Evolutionary conservation across 1,284 basidiomycete genomes (phyloP), one percentile per base, ranked within the genome.

Genomic region (Cryptococcus hybrid): DNA sequence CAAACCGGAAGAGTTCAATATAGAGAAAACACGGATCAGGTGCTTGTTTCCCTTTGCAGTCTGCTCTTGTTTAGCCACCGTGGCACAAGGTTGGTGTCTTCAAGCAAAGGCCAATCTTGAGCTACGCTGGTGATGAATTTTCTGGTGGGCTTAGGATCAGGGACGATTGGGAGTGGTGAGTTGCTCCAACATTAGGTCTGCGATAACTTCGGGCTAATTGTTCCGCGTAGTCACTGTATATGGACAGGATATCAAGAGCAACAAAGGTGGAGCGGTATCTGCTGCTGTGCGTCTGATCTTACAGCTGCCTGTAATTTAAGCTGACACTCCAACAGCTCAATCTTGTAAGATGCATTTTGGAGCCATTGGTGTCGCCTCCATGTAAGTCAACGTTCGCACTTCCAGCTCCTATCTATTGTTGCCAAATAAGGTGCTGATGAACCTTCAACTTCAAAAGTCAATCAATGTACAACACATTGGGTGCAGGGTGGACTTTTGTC

Each of bases 401-500:
- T n/a, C n/a, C n/a, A 11, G 9, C n/a, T 42, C 40, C 9, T 11
- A 42, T 42, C 40, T 42, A 42, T 42, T 11, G 9, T 9, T 42
- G 40, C 40, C 24, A 24, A 24, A 24, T 24, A 24, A 24, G 24
- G 24, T 24, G 24, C 24, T 24, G 24, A 24, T 24, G 24, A 24
- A 24, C 24, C 24, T 24, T 24, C 24, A 24, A 24, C 24, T 24
- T 24, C 24, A 24, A 24, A 24, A 61, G 55, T 42, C 67, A 72
- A 57, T 56, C 72, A 9, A 59, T 78, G 50, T 61, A 77, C 53
- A 63, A 63, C 6, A 48, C 59, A 1, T 55, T 79, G 7, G 70
- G 70, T 3, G 66, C 70, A 0, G 78, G 78, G 11, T 78, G 73
- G 74, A 73, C 75, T 9, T 74, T 74, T 37, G 73, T 75, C 34